A percentile compares a stretch with the other conserved stretches of the same genome.
Evolutionary conservation across 2,329 filamentous ascomycete species (phyloP).

Genomic region (Fusarium proliferatum): DNA sequence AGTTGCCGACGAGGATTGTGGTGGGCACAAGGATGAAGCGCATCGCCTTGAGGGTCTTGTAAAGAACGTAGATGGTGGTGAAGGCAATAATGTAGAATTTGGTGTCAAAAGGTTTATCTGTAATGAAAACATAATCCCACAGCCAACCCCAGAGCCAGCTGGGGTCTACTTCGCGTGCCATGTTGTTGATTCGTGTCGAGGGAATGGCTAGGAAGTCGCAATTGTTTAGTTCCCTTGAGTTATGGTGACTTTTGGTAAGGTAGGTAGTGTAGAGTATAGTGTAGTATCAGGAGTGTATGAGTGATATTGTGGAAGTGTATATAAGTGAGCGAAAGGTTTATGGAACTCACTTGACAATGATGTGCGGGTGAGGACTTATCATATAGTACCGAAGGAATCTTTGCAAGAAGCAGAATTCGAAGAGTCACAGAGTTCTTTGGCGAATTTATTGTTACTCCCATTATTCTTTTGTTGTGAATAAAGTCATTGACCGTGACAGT

Average conservation of each 20-base stretch:
- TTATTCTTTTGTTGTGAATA: constrained; percentile 11
- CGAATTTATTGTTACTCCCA: neutral
- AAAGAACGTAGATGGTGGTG: neutral
- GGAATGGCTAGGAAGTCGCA: neutral
- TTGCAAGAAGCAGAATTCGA: neutral
- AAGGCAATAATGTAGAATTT: constrained; percentile 22
- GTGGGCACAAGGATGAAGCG: neutral
- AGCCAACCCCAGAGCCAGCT: constrained; percentile 11
- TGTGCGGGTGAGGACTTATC: neutral
- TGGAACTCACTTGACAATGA: constrained; percentile 5
- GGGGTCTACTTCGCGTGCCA: constrained; percentile 4
- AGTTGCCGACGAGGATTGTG: neutral
- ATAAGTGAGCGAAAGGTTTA: neutral
- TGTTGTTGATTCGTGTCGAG: neutral
- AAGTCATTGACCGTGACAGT: neutral
- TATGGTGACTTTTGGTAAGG: neutral
- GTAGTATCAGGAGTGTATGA: neutral
- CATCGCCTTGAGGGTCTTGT: neutral
- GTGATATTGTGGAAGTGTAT: neutral
- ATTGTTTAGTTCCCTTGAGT: neutral
- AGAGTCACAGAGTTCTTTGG: neutral
- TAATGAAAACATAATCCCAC: constrained; percentile 3
- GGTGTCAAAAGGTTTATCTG: constrained; percentile 13
- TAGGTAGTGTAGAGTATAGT: neutral
- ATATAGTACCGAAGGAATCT: neutral